Evolutionary conservation across 495 filamentous ascomycete species (phyloP), one percentile per base, ranked within the genome.

Genomic region (Tuber aestivum): DNA sequence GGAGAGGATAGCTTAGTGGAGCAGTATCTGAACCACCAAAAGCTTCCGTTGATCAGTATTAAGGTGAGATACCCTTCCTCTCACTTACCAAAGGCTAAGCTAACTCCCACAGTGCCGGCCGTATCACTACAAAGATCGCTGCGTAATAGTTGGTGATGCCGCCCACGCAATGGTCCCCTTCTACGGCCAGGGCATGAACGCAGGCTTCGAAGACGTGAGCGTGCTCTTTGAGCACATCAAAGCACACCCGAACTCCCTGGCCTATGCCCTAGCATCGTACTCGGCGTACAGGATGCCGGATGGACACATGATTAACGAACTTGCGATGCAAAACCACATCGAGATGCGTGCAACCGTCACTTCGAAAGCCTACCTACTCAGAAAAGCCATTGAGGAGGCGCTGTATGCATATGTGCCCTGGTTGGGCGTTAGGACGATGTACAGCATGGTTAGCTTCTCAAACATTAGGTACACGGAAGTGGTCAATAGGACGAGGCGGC

Each of bases 141-240:
- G 86, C 37, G 93, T 96, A 72, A 92, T 99, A 75, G 80, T 99
- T 65, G 95, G 95, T 71, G 95, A 99, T 81, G 94, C 95, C 37
- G 95, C 95, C 10, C 96, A 99, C 84, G 96, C 95, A 70, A 97
- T 99, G 89, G 93, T 99, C 0, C 95, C 96, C 2, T 99, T 98
- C 86, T 93, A 95, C 85, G 92, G 92, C 35, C 92, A 98, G 81
- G 91, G 93, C 70, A 92, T 96, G 86, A 94, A 99, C 83, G 89
- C 95, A 32, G 90, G 93, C 2, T 88, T 99, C 74, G 91, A 95
- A 83, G 90, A 97, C 83, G 90, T 95, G 44, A 87, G 90, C n/a
- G 88, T 94, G 61, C 88, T 97, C 18, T 92, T 97, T 81, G 79
- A 83, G n/a, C 79, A 83, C 70, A 44, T 83, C 23, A 41, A 85